Evolutionary conservation across 2,329 filamentous ascomycete species (phyloP), one percentile per base, ranked within the genome.

Genomic region (Fusarium virguliforme): DNA sequence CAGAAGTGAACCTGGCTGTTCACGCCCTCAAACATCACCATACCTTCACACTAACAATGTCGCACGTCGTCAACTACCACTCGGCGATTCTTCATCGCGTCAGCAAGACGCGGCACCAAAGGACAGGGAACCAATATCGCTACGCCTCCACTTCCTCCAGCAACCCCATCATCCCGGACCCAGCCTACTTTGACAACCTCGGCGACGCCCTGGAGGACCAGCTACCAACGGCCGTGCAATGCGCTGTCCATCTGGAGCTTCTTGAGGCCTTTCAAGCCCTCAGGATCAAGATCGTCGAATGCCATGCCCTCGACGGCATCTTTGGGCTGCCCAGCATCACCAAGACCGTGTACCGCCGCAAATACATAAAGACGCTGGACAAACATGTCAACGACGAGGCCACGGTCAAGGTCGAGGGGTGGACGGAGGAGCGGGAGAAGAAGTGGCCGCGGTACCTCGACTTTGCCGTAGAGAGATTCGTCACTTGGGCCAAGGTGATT

Each of bases 171-270:
- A 74, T 74, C 15, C 72, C 72, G 1, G 40, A n/a, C 13, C 66
- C 72, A 41, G 41, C 28, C 13, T 24, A 58, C 5, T 74, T 74
- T 38, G 30, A 64, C 5, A 50, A 53, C 24, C 28, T 34, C 0
- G 56, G 63, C 13, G 6, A 48, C 8, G 26, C 24, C 9, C 43
- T 48, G 6, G 12, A 53, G 5, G 62, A 74, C 6, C 30, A 57
- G 4, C 26, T 65, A 38, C 76, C 62, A 38, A 65, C 60, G n/a
- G 50, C 41, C 37, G 50, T 48, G 51, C 68, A 78, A 46, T 89
- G 87, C 70, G 85, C 87, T 22, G 85, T 84, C 2, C 89, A 91
- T 77, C 81, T 91, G 10, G 89, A 90, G 74, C 80, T 91, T 2
- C 81, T 91, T 3, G 85, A 90, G 65, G 83, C 84, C 8, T 84